phyloP scores from a whole-genome alignment of 2,329 filamentous ascomycete genomes.

The Pyrenophora tritici-repentis region DNA sequence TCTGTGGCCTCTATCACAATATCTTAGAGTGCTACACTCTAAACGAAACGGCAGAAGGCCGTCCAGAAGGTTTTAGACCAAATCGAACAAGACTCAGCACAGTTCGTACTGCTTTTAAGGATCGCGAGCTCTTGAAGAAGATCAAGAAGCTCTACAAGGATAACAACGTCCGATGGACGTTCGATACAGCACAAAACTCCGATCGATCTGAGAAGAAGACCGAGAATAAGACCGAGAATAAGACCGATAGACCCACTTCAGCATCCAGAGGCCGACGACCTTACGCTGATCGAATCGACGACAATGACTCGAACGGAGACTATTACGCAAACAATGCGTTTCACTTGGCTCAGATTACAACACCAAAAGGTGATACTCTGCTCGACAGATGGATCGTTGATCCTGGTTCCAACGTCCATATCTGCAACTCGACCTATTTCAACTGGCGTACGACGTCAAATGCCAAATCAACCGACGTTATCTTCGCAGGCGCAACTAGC shows the following conservation, averaged over 20 bases:
- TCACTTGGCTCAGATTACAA: not conserved
- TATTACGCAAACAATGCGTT: constrained; percentile 1
- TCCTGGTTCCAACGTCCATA: constrained; percentile 4
- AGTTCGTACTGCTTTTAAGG: not conserved
- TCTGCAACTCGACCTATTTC: not conserved
- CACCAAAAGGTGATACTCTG: not conserved
- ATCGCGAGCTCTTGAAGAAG: not conserved
- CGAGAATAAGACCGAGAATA: too few species aligned
- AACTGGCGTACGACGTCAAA: not conserved
- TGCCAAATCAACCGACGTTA: not conserved
- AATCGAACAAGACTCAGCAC: not conserved
- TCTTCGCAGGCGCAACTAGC: not conserved
- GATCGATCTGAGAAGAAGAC: too few species aligned
- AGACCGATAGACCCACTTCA: too few species aligned
- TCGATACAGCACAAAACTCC: too few species aligned
- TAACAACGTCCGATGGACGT: too few species aligned
- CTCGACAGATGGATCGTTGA: constrained; percentile 6
- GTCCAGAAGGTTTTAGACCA: not conserved
- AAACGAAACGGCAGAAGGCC: not conserved
- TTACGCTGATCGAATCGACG: too few species aligned
- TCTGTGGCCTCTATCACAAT: not conserved
- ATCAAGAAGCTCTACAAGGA: not conserved
- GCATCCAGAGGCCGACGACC: too few species aligned
- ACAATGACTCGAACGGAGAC: not conserved
- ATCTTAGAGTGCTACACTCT: not conserved